phyloP scores from a whole-genome alignment of 1,284 basidiomycete species.

The Kwoniella shivajii region DNA sequence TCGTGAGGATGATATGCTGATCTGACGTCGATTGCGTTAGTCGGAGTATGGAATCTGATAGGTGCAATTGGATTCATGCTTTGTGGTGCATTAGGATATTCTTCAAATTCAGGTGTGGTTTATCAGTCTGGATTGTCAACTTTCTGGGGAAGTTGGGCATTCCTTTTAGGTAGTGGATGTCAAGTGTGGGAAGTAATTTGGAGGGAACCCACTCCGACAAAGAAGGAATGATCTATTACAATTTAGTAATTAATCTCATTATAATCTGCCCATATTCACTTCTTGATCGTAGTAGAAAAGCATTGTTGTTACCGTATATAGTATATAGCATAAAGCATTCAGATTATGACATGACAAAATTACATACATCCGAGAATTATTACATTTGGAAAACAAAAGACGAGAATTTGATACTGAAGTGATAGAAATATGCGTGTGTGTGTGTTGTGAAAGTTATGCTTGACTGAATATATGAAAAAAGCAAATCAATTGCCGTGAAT shows the following conservation, averaged over 20 bases:
- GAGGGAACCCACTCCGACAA: constrained; percentile 21
- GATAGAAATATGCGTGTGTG: constrained; percentile 1
- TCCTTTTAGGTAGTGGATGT: constrained; percentile 62
- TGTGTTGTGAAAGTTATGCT: background rate
- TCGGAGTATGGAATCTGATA: constrained; percentile 62
- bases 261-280: no score
- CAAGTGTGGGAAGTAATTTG: constrained; percentile 56
- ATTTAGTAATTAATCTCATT: no score
- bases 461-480: background rate
- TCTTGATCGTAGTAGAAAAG: background rate
- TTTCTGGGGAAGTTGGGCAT: constrained; percentile 66
- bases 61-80: constrained; percentile 63
- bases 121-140: constrained; percentile 62
- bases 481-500: no score
- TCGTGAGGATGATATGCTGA: background rate
- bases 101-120: constrained; percentile 48
- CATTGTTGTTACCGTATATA: background rate
- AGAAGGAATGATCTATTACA: no score
- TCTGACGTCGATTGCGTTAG: constrained; percentile 17
- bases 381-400: background rate
- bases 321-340: background rate
- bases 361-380: background rate
- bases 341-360: background rate
- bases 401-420: background rate
- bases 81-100: constrained; percentile 62